A percentile compares a stretch with the other conserved stretches of the same genome.
phyloP scores from a whole-genome alignment of 306 rosid species.

The Biancaea sappan region DNA sequence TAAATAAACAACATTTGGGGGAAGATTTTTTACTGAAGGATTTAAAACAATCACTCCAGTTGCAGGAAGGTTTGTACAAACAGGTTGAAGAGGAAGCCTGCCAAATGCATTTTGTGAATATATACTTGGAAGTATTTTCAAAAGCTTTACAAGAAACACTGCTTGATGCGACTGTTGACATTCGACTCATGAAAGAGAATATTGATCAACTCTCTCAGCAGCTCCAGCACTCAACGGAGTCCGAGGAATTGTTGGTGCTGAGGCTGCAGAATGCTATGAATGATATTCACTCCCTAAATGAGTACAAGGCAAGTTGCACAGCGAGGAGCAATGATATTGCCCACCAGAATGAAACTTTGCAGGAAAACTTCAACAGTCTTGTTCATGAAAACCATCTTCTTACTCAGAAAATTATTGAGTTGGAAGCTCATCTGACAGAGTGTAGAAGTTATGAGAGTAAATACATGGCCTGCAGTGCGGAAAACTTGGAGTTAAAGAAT shows the following conservation, averaged over 20 bases:
- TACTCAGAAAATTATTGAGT: slow-evolving; percentile 59
- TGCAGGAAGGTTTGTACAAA: slow-evolving; percentile 78
- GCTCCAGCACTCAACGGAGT: slow-evolving; percentile 69
- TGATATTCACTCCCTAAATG: slow-evolving; percentile 64
- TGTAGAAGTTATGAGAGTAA: slow-evolving; percentile 59
- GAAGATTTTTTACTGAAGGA: slow-evolving; percentile 63
- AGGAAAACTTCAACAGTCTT: slow-evolving; percentile 54
- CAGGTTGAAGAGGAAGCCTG: slow-evolving; percentile 89
- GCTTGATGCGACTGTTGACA: slow-evolving; percentile 66
- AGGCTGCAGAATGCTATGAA: slow-evolving; percentile 70
- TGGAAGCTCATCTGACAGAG: slow-evolving; percentile 58
- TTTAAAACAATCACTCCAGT: slow-evolving; percentile 71
- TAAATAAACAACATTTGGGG: slow-evolving; percentile 57
- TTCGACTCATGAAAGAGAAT: slow-evolving; percentile 55
- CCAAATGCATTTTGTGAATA: slow-evolving; percentile 71
- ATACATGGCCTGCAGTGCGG: slow-evolving; percentile 56
- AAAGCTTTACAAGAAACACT: slow-evolving; percentile 78
- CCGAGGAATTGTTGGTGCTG: slow-evolving; percentile 68
- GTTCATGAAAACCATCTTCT: slow-evolving; percentile 56
- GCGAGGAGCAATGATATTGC: slow-evolving; percentile 66
- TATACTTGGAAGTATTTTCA: slow-evolving; percentile 82
- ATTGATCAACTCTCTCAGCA: slow-evolving; percentile 67
- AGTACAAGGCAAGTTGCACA: slow-evolving; percentile 60
- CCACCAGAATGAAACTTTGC: slow-evolving; percentile 62
- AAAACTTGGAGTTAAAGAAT: slow-evolving; percentile 68